A percentile compares a stretch with the other conserved stretches of the same genome.
These are phyloP conservation scores for Thalassiosira livingstoniorum DNA, from an alignment of 352 stramenopile species.

Conservation along the genomic window DNA sequence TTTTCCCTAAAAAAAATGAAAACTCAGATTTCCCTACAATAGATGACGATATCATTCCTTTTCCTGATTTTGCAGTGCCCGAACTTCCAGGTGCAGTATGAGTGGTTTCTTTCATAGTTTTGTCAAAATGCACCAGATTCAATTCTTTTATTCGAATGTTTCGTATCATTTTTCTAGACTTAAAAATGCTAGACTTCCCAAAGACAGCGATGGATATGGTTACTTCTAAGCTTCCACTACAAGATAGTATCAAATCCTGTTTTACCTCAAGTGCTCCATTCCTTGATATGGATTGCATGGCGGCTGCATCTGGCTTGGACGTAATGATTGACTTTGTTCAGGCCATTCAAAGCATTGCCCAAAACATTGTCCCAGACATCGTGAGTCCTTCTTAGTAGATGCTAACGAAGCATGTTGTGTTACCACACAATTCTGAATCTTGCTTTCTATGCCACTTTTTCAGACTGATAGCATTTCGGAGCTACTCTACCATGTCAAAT, in stretches of 20 bases:
- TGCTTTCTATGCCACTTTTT: no score
- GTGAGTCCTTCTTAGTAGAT: no score
- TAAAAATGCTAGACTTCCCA: conserved; percentile 1
- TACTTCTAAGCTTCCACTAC: neutral
- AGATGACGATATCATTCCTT: neutral
- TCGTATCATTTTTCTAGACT: no score
- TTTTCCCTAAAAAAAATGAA: no score
- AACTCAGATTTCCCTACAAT: neutral
- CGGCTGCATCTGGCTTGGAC: neutral
- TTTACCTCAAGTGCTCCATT: neutral
- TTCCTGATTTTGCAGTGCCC: neutral
- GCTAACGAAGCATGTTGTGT: no score
- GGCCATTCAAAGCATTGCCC: neutral
- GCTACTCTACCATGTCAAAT: neutral
- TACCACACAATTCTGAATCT: no score
- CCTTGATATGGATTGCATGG: neutral
- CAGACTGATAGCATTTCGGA: neutral
- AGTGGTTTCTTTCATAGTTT: no score
- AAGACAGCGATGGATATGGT: neutral
- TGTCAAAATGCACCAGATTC: no score
- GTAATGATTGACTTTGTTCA: neutral
- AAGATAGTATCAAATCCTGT: neutral
- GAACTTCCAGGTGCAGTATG: neutral
- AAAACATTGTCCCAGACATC: neutral
- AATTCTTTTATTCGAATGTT: no score